phyloP scores from a whole-genome alignment of 2,329 filamentous ascomycete genomes.

The Fusarium sp. region DNA sequence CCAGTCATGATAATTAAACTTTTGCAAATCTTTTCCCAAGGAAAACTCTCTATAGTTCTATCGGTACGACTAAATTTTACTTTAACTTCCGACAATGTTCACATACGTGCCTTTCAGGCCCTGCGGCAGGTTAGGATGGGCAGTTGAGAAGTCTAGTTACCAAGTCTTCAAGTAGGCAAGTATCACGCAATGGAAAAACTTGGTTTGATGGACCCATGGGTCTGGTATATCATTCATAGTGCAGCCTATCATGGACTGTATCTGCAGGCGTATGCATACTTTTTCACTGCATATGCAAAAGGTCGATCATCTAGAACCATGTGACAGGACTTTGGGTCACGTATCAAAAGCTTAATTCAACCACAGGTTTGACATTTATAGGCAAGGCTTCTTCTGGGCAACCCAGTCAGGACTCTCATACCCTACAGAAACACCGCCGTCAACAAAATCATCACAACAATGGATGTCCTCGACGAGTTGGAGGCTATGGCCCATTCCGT shows the following conservation, averaged over 20 bases:
- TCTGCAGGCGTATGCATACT: background rate
- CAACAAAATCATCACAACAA: background rate
- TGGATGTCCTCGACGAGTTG: background rate
- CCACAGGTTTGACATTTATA: background rate
- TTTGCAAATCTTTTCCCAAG: background rate
- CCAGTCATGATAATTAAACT: background rate
- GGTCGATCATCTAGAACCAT: background rate
- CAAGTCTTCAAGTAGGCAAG: background rate
- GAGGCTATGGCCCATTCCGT: slow-evolving; percentile 1
- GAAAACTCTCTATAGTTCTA: background rate
- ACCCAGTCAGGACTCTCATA: background rate
- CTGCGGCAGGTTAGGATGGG: background rate
- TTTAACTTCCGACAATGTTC: too few species aligned
- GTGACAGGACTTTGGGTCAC: background rate
- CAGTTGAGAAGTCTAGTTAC: background rate
- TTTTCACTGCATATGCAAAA: background rate
- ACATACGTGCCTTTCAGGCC: background rate
- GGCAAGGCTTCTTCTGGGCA: accelerated
- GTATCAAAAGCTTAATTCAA: background rate
- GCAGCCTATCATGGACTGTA: background rate
- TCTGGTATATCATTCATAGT: background rate
- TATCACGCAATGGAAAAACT: background rate
- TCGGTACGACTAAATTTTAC: background rate
- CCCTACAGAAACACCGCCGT: background rate
- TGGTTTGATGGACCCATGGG: background rate